Evolutionary conservation across 2,329 filamentous ascomycete species (phyloP), one percentile per base, ranked within the genome.

Genomic region (Gaeumannomyces sp.): DNA sequence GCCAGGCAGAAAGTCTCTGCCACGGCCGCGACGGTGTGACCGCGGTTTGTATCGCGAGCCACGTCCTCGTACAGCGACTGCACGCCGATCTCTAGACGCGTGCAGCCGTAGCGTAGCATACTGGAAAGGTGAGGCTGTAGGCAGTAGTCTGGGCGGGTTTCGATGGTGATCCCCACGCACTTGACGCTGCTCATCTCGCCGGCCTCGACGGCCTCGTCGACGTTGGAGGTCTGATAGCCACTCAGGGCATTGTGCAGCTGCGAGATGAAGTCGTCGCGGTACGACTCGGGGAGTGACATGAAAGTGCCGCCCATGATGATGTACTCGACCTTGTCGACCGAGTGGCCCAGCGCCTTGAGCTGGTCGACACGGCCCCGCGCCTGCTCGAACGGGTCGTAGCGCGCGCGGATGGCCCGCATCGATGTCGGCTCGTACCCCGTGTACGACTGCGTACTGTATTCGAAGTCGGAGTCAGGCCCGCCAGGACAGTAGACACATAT

Each of bases 231-330:
- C 72, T 96, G 92, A 74, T 99, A 99, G 10, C 95, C 95, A 69
- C 93, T 97, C 10, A 99, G 85, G 1, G 95, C 95, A 74, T 99
- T 99, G 79, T 99, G 95, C 62, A 99, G 83, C 73, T 97, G 94
- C 1, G 93, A 90, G 66, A 99, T 97, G 72, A 99, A 99, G 65
- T 91, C 88, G 67, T 99, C 92, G 33, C 95, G 84, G 76, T 99
- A 99, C 29, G 89, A 88, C 72, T 93, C 88, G 11, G 94, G 85
- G 31, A 99, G 79, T 3, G 94, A 98, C 96, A 99, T 99, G 78
- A 99, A 99, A 0, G 95, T 99, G 69, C 95, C 95, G 66, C 95
- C 95, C 95, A 99, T 99, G 75, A 99, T 97, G 74, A 99, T 99
- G 77, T 98, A 99, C 80, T 99, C 95, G 29, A 99, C 95, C 77